phyloP scores from a whole-genome alignment of 2,329 filamentous ascomycete genomes.

The Penicillium aurantiogriseum region DNA sequence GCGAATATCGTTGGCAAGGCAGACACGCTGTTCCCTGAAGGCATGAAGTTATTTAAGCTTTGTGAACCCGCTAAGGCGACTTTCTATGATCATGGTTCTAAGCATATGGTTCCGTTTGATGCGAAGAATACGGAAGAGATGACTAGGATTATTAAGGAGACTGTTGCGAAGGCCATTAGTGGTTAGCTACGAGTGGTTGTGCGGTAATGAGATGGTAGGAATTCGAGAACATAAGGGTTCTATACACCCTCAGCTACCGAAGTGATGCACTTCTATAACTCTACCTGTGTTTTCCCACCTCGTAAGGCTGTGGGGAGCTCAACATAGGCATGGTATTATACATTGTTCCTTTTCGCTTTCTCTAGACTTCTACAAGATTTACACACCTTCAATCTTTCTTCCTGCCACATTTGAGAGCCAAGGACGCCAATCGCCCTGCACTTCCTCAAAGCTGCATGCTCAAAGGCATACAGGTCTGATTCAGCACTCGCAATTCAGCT shows the following conservation, averaged over 20 bases:
- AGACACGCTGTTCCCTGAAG: slow-evolving; percentile 33
- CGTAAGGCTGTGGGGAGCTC: not conserved
- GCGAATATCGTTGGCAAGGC: slow-evolving; percentile 40
- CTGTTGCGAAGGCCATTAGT: slow-evolving; percentile 23
- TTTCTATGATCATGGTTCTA: slow-evolving; percentile 39
- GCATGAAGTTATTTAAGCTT: slow-evolving; percentile 33
- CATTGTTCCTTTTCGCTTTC: too few species aligned
- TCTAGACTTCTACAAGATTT: too few species aligned
- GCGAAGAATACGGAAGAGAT: slow-evolving; percentile 30
- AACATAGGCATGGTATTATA: too few species aligned
- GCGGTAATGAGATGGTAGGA: not conserved
- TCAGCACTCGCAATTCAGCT: too few species aligned
- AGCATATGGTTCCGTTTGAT: slow-evolving; percentile 37
- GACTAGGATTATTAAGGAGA: slow-evolving; percentile 27
- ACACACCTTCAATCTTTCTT: too few species aligned
- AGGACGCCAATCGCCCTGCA: too few species aligned
- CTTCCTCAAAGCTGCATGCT: too few species aligned
- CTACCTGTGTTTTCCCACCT: not conserved
- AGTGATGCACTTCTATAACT: not conserved
- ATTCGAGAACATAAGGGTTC: not conserved
- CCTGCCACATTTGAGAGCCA: too few species aligned
- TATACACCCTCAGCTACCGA: not conserved
- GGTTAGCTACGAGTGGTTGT: not conserved
- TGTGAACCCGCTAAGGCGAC: slow-evolving; percentile 34
- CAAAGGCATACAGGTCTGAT: too few species aligned